Conservation (phyloP, 305 asterid genomes). For the Stenogyne calaminthoides region DNA sequence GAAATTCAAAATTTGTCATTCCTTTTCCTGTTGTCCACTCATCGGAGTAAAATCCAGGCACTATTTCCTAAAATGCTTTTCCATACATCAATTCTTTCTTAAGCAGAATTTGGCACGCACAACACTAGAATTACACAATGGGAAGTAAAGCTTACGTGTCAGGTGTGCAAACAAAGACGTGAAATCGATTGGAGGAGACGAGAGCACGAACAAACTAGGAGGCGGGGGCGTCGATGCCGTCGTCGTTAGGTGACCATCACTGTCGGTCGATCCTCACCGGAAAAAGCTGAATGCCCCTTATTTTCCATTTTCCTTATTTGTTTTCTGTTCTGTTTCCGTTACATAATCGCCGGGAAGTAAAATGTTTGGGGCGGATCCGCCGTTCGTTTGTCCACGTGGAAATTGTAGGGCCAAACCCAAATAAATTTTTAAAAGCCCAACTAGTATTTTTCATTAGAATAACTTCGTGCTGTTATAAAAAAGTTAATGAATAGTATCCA, state of each 20-base stretch:
- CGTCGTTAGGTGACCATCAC: conserved; percentile 93
- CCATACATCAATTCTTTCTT: not conserved
- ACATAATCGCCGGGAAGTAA: too few species aligned
- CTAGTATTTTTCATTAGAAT: too few species aligned
- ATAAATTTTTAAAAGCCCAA: too few species aligned
- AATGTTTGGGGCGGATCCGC: too few species aligned
- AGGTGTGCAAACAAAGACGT: conserved; percentile 88
- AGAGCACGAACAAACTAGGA: conserved; percentile 67
- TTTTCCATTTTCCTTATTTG: conserved; percentile 25
- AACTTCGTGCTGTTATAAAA: too few species aligned
- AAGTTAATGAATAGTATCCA: too few species aligned
- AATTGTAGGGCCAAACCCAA: too few species aligned
- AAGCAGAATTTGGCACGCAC: not conserved
- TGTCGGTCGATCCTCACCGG: conserved; percentile 55
- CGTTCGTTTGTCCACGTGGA: too few species aligned
- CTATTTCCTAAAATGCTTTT: not conserved
- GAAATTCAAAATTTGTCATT: not conserved
- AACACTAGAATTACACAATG: conserved; percentile 13
- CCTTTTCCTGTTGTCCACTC: not conserved
- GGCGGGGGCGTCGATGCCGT: conserved; percentile 83
- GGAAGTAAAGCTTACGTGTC: conserved; percentile 57
- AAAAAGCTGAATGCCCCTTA: conserved; percentile 12
- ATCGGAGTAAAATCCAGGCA: not conserved
- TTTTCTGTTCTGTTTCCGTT: not conserved
- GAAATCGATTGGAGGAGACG: conserved; percentile 66